phyloP scores from a whole-genome alignment of 2,329 filamentous ascomycete species.

The Diaporthe capsici region DNA sequence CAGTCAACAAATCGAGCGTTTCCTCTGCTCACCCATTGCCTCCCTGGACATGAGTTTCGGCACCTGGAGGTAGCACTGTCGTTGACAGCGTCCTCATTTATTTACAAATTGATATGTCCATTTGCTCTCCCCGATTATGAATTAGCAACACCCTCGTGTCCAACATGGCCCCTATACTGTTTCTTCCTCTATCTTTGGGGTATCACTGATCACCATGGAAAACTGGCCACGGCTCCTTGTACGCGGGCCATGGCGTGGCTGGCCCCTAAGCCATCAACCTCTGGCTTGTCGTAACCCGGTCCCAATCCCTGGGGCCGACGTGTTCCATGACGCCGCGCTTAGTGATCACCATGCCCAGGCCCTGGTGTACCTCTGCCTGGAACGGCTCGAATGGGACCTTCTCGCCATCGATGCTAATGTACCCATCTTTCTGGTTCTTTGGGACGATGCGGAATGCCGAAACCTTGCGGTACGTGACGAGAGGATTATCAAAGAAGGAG shows the following conservation, averaged over 20 bases:
- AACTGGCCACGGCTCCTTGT: not conserved
- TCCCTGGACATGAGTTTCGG: not conserved
- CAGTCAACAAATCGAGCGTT: not conserved
- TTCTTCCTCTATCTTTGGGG: conserved; percentile 15
- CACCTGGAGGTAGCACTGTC: not conserved
- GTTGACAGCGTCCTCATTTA: not conserved
- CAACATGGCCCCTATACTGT: not conserved
- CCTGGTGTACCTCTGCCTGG: conserved; percentile 89
- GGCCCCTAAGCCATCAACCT: conserved; percentile 47
- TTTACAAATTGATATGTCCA: not conserved
- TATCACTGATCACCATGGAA: conserved; percentile 24
- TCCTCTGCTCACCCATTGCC: not conserved
- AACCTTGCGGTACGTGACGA: conserved; percentile 87
- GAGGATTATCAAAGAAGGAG: conserved; percentile 83
- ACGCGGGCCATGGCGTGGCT: not conserved
- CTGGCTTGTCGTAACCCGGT: conserved; percentile 51
- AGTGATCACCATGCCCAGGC: conserved; percentile 87
- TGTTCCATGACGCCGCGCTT: conserved; percentile 81
- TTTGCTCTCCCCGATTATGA: not conserved
- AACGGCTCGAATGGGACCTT: conserved; percentile 88
- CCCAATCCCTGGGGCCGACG: conserved; percentile 67
- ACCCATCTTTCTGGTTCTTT: conserved; percentile 78
- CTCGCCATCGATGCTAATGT: conserved; percentile 96
- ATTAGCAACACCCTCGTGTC: not conserved
- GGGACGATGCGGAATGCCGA: conserved; percentile 90